A percentile compares a stretch with the other conserved stretches of the same genome.
These are phyloP conservation scores for Trypanosoma boissoni DNA, from an alignment of 208 protist genomes.

Conservation along the genomic window DNA sequence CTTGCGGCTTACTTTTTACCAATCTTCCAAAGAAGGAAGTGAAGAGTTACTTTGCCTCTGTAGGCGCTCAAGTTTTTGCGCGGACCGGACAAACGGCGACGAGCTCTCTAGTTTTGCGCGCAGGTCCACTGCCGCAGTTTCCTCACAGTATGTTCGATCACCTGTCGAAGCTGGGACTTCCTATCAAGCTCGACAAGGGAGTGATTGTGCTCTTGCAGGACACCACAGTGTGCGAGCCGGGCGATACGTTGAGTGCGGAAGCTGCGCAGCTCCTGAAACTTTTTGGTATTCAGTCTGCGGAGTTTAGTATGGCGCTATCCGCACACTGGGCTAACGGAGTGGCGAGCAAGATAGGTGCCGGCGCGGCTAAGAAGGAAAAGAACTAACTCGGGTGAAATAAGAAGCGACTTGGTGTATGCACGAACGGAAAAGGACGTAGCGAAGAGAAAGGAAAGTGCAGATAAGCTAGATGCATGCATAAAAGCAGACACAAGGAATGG, in stretches of 20 bases:
- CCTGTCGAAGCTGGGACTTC: constrained; percentile 88
- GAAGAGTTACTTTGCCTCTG: constrained; percentile 84
- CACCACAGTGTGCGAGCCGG: constrained; percentile 85
- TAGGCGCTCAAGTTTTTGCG: constrained; percentile 82
- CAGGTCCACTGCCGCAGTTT: constrained; percentile 84
- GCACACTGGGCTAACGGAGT: constrained; percentile 88
- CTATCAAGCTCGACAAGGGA: constrained; percentile 88
- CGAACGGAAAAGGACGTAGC: constrained; percentile 9
- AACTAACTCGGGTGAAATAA: background rate
- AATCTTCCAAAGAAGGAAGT: constrained; percentile 88
- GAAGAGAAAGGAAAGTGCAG: no score
- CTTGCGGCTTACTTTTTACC: constrained; percentile 92
- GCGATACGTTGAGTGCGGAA: constrained; percentile 88
- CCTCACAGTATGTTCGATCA: constrained; percentile 92
- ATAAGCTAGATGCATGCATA: no score
- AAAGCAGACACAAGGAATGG: no score
- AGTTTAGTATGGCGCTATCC: constrained; percentile 84
- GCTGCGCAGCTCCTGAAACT: constrained; percentile 89
- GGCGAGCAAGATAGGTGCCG: constrained; percentile 57
- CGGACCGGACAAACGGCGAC: constrained; percentile 79
- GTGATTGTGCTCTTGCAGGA: constrained; percentile 89
- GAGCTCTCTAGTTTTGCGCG: constrained; percentile 63
- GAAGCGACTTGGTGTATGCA: background rate
- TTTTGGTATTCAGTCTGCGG: constrained; percentile 75
- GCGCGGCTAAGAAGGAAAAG: constrained; percentile 15